These are phyloP conservation scores for Gaultheria prostrata DNA, from an alignment of 148 eudicot genomes.

Conservation along the genomic window DNA sequence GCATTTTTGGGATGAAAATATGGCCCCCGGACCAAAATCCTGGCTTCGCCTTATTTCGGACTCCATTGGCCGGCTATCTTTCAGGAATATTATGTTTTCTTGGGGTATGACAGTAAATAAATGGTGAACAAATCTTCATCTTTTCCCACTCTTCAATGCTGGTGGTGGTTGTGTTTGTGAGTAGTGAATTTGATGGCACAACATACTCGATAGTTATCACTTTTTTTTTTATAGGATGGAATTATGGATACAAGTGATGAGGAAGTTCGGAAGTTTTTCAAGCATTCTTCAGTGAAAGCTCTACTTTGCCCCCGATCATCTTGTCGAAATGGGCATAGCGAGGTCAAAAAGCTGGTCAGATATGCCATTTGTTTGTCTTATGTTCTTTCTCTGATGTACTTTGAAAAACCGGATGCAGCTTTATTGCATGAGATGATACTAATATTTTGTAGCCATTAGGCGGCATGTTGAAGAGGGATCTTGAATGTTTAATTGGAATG, in stretches of 20 bases:
- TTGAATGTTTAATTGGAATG: not conserved
- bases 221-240: conserved; percentile 47
- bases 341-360: conserved; percentile 64
- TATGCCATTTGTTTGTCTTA: not conserved
- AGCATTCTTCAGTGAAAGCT: conserved; percentile 79
- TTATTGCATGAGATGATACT: not conserved
- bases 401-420: not conserved
- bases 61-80: not conserved
- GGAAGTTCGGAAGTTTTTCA: conserved; percentile 71
- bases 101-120: not conserved
- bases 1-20: not conserved
- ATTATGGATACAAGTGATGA: conserved; percentile 71
- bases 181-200: not conserved
- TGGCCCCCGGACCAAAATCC: not conserved
- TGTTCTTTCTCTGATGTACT: not conserved
- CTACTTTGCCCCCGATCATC: conserved; percentile 72
- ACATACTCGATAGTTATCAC: not conserved
- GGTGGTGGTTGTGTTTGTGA: not conserved
- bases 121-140: not conserved
- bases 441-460: not conserved
- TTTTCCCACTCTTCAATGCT: not conserved
- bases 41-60: not conserved
- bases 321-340: conserved; percentile 76
- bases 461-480: not conserved
- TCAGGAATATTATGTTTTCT: not conserved